phyloP scores from a whole-genome alignment of 2,329 filamentous ascomycete species.

The Cytospora piceicola region DNA sequence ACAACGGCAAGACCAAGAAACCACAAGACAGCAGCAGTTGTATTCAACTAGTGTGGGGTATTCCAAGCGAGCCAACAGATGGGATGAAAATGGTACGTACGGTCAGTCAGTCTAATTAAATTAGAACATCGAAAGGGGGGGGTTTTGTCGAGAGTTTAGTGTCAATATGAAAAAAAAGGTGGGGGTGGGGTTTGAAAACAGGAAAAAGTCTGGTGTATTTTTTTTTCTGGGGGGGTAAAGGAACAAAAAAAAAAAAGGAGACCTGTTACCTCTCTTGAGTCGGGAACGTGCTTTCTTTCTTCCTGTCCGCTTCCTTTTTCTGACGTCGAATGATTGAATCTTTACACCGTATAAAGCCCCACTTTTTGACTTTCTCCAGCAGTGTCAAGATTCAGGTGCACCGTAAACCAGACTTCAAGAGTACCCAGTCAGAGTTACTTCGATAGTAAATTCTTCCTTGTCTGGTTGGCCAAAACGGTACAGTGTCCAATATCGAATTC shows the following conservation, averaged over 20 bases:
- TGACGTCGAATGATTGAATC: not conserved
- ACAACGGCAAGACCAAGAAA: not conserved
- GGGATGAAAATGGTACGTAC: not conserved
- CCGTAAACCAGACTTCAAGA: not conserved
- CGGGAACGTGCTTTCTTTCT: slow-evolving; percentile 29
- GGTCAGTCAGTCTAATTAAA: not conserved
- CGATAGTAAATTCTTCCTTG: not conserved
- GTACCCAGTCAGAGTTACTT: not conserved
- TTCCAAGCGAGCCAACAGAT: not conserved
- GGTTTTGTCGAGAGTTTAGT: too few relatives aligned
- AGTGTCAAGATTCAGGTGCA: not conserved
- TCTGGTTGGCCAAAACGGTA: not conserved
- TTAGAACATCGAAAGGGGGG: not conserved
- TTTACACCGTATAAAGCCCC: not conserved
- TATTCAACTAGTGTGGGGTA: not conserved
- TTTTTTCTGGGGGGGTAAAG: slow-evolving; percentile 1
- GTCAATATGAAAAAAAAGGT: not conserved
- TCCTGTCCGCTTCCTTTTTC: slow-evolving; percentile 14
- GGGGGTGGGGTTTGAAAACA: slow-evolving; percentile 13
- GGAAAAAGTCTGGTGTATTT: not conserved
- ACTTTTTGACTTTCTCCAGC: not conserved
- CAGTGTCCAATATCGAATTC: not conserved
- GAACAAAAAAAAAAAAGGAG: slow-evolving; percentile 7
- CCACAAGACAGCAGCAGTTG: not conserved
- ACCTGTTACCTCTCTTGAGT: slow-evolving; percentile 15